Base-by-base conservation (phyloP, 2,329 filamentous ascomycete species). In the Pyrenophora graminea region DNA sequence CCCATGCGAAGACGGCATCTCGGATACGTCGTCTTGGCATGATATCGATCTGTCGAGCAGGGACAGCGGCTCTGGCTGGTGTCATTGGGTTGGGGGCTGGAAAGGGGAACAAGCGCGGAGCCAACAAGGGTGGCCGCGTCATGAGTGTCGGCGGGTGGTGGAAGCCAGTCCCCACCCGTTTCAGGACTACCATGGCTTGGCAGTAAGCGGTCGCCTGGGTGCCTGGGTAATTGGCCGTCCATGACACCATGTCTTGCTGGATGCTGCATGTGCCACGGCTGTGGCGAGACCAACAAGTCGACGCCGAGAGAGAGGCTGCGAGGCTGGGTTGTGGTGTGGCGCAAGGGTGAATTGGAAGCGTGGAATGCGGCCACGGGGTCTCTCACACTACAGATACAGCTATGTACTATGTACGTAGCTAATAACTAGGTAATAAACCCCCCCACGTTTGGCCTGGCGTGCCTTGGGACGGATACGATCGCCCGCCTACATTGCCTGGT, bases 1-100 rank as follows among this genome's bases (percentile, higher is more conserved):
- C 51, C 59, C 57, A 63, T 63, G 64, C 66, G 39, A 68, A 69
- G 66, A 66, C 68, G 67, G 67, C 62, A 67, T 64, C 46, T 59
- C 66, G 68, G 64, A 57, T 60, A 52, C 39, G 40, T 39, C 6
- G 34, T 33, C 67, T 68, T 69, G 67, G 66, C 67, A 58, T 53
- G 62, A 59, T 62, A 64, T 46, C 48, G 56, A 51, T 34, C 33
- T 18, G 54, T 63, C 59, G 60, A 58, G 62, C 59, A 58, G 50
- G 41, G 55, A 52, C 53, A 48, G 49, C 52, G 61, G 58, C 47
- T 48, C 49, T 51, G 54, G 44, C 42, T 48, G 52, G 52, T 55
- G 39, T 59, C 44, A 61, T 61, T 64, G 61, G 64, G 45, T 40
- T 56, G 45, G 51, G 43, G 46, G 40, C 53, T 54, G 42, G 33